phyloP scores from a whole-genome alignment of 1,139 yeast species.

The Protomyces gravidus region DNA sequence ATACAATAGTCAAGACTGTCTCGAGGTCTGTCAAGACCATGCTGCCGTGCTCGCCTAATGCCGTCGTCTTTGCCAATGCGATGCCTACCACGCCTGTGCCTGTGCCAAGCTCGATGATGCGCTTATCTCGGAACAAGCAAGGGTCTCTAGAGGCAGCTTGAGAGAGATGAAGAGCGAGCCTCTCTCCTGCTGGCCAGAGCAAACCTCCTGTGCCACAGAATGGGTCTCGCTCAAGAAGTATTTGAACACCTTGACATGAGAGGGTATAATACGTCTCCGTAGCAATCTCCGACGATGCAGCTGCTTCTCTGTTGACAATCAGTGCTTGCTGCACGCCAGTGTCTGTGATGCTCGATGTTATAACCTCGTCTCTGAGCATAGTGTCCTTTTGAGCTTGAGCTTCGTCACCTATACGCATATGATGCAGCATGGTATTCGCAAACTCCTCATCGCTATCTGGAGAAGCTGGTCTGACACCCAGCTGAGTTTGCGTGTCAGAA shows the following conservation, averaged over 20 bases:
- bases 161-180: slow-evolving; percentile 11
- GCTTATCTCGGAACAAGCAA: background rate
- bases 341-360: background rate
- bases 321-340: background rate
- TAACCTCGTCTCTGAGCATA: no score
- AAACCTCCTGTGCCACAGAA: slow-evolving; percentile 24
- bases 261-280: background rate
- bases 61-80: background rate
- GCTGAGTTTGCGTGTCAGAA: no score
- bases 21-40: slow-evolving; percentile 9
- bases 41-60: background rate
- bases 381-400: no score
- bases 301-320: background rate
- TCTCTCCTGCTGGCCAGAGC: slow-evolving; percentile 24
- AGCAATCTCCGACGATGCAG: background rate
- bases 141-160: background rate
- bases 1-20: slow-evolving; percentile 7
- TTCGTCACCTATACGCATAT: no score
- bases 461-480: no score
- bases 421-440: background rate
- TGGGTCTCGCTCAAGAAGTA: slow-evolving; percentile 7
- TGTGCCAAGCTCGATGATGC: slow-evolving; percentile 16
- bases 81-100: slow-evolving; percentile 25
- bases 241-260: background rate
- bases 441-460: background rate